Conservation (phyloP, 2,329 filamentous ascomycete species). For the Orbilia javanica region DNA sequence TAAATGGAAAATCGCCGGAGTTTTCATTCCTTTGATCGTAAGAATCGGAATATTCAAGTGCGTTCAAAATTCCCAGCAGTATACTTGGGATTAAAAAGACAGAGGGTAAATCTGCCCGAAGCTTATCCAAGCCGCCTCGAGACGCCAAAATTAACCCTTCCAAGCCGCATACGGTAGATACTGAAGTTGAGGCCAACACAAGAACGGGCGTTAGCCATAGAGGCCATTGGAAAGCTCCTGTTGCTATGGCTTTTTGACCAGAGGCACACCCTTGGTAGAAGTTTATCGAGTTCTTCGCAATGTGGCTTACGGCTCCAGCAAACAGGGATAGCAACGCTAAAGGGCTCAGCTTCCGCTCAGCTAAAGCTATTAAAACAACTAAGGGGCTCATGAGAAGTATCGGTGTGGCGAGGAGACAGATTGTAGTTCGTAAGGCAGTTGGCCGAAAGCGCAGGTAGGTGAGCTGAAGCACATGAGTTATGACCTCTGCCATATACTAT, state of each 20-base stretch:
- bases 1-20: background rate
- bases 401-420: background rate
- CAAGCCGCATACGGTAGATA: background rate
- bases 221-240: conserved; percentile 1
- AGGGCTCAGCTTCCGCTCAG: conserved; percentile 34
- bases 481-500: conserved; percentile 29
- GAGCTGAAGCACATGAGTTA: background rate
- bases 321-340: background rate
- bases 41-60: background rate
- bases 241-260: background rate
- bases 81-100: conserved; percentile 27
- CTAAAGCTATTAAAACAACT: conserved; percentile 10
- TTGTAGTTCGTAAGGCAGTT: background rate
- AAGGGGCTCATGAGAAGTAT: conserved; percentile 6
- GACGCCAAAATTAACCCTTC: conserved; percentile 23
- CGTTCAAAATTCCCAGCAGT: conserved; percentile 13
- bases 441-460: conserved; percentile 20
- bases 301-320: conserved; percentile 9
- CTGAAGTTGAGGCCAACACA: background rate
- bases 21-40: background rate
- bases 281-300: conserved; percentile 12
- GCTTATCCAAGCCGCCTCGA: conserved; percentile 23
- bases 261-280: background rate
- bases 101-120: background rate
- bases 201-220: background rate